Conservation (phyloP, 2,329 filamentous ascomycete species). For the Colletotrichum aenigma region DNA sequence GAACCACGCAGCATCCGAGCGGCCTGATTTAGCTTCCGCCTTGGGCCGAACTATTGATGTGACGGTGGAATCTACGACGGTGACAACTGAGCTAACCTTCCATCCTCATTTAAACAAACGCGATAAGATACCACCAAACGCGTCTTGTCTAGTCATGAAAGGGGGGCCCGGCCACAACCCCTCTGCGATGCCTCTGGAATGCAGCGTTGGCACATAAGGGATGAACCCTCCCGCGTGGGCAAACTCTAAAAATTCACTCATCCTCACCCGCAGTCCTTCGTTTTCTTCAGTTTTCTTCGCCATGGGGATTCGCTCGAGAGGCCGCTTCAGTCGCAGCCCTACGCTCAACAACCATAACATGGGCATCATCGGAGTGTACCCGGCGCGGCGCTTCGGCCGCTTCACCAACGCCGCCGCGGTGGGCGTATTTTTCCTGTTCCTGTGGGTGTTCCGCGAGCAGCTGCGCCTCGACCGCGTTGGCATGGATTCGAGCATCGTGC, state of each 20-base stretch:
- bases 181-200: not conserved
- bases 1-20: not conserved
- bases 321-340: not conserved
- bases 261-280: not conserved
- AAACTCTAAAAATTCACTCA: not conserved
- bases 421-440: not conserved
- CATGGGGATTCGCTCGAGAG: not conserved
- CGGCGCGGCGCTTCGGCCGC: not conserved
- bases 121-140: not conserved
- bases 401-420: not conserved
- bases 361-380: not conserved
- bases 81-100: not conserved
- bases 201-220: not conserved
- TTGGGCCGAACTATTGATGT: not conserved
- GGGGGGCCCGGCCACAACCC: not conserved
- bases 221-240: not conserved
- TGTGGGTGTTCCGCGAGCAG: not conserved
- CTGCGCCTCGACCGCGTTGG: not conserved
- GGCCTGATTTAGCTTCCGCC: not conserved
- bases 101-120: not conserved
- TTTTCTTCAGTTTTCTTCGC: not conserved
- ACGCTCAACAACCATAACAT: not conserved
- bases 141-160: not conserved
- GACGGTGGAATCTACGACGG: not conserved
- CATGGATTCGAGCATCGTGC: not conserved